A percentile compares a stretch with the other conserved stretches of the same genome.
phyloP scores from a whole-genome alignment of 805 yeast genomes.

The Kluyveromyces starmeri region DNA sequence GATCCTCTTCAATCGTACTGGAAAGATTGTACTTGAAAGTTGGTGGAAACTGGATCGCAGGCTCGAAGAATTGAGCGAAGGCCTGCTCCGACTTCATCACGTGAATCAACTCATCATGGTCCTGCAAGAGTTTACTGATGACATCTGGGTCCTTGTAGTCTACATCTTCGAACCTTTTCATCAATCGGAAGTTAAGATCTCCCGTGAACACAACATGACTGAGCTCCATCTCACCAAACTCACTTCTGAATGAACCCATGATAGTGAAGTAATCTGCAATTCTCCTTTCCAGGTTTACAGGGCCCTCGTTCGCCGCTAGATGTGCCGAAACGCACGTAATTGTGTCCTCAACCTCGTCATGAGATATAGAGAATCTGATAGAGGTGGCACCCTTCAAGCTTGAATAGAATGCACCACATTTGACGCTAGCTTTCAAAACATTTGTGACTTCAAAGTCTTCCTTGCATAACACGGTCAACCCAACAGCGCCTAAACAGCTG shows the following conservation, averaged over 20 bases:
- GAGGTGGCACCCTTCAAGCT: slow-evolving; percentile 72
- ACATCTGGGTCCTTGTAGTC: slow-evolving; percentile 11
- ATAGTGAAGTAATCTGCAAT: slow-evolving; percentile 43
- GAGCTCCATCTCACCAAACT: slow-evolving; percentile 37
- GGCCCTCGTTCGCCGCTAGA: slow-evolving; percentile 72
- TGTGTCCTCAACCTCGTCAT: slow-evolving; percentile 22
- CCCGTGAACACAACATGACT: slow-evolving; percentile 74
- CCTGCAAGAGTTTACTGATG: slow-evolving; percentile 16
- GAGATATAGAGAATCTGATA: slow-evolving; percentile 34
- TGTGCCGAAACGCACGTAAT: slow-evolving; percentile 65
- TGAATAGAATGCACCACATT: slow-evolving; percentile 52
- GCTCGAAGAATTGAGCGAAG: slow-evolving; percentile 59
- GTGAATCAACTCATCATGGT: slow-evolving; percentile 30
- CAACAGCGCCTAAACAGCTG: slow-evolving; percentile 50
- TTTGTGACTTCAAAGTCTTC: slow-evolving; percentile 27
- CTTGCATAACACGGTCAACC: slow-evolving; percentile 40
- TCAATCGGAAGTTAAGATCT: slow-evolving; percentile 73
- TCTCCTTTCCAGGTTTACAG: slow-evolving; percentile 36
- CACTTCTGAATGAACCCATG: slow-evolving; percentile 39
- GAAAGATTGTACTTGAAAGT: slow-evolving; percentile 61
- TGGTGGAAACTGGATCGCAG: slow-evolving; percentile 59
- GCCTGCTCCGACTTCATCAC: slow-evolving; percentile 33
- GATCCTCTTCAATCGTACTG: slow-evolving; percentile 29
- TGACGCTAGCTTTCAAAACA: slow-evolving; percentile 28
- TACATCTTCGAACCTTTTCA: slow-evolving; percentile 12